Percentiles rank a stretch among this genome's conserved stretches.
These are phyloP conservation scores for Leccinum subrobustum DNA, from an alignment of 1,284 basidiomycete species.

Conservation along the genomic window DNA sequence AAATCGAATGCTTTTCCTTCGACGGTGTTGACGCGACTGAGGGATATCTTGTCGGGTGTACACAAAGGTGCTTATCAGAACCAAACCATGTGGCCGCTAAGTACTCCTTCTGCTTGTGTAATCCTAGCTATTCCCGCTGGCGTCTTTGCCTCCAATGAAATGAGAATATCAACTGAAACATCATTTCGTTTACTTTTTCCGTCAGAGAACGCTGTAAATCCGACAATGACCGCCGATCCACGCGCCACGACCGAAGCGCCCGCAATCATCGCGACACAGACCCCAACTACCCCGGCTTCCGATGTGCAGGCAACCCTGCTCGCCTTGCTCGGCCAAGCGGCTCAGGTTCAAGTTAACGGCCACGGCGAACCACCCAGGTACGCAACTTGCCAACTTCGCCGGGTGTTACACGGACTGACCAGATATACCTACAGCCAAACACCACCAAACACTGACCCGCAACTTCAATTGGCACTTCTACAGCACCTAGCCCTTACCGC, in stretches of 20 bases:
- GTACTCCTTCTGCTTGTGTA: slow-evolving; percentile 66
- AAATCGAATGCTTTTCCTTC: slow-evolving; percentile 84
- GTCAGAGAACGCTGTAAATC: slow-evolving; percentile 58
- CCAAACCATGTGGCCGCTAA: slow-evolving; percentile 68
- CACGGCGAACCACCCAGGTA: slow-evolving; percentile 30
- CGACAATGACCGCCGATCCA: slow-evolving; percentile 41
- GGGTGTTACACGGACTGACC: slow-evolving; percentile 2
- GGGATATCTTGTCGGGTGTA: slow-evolving; percentile 60
- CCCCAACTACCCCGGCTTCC: slow-evolving; percentile 26
- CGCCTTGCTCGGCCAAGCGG: slow-evolving; percentile 65
- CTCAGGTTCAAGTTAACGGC: slow-evolving; percentile 29
- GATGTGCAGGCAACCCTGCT: slow-evolving; percentile 58
- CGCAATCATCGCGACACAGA: slow-evolving; percentile 28
- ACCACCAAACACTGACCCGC: slow-evolving; percentile 50
- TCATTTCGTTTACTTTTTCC: slow-evolving; percentile 53
- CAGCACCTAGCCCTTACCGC: slow-evolving; percentile 70
- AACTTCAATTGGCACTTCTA: slow-evolving; percentile 63
- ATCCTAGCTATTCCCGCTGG: slow-evolving; percentile 52
- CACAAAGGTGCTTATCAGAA: slow-evolving; percentile 82
- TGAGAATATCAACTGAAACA: slow-evolving; percentile 71
- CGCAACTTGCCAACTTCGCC: slow-evolving; percentile 14
- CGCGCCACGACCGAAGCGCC: slow-evolving; percentile 32
- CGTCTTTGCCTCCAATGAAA: slow-evolving; percentile 39
- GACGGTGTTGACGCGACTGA: slow-evolving; percentile 63
- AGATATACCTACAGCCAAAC: slow-evolving; percentile 51